Evolutionary conservation across 345 rosid genomes (phyloP), one percentile per base, ranked within the genome.

Genomic region (Limnanthes douglasii): DNA sequence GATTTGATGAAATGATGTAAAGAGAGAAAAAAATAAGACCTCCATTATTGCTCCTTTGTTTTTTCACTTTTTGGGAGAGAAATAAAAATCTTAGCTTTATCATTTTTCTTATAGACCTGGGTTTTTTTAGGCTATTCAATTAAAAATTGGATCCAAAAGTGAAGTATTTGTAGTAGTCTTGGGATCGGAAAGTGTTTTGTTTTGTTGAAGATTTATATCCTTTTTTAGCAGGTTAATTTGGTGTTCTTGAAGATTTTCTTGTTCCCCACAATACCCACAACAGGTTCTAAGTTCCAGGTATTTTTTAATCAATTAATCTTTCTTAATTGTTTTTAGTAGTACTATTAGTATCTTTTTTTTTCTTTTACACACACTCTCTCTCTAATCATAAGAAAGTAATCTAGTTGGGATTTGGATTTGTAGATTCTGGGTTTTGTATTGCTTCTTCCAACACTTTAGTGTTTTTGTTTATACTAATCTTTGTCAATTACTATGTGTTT

Each of bases 241-340:
- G n/a, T n/a, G n/a, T n/a, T n/a, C n/a, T 25, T 47, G 41, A 50
- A 60, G 60, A 45, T 72, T 40, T 50, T 49, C 53, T 70, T 26
- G 69, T 65, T 57, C 67, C 70, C 81, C 48, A 41, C 34, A 61
- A 38, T 65, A 41, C 72, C 59, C 70, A 72, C 78, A 62, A 34
- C 41, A 41, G 43, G 39, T 65, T 24, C 57, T 56, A 69, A 56
- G 47, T 69, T 62, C 43, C 59, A 60, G 74, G 83, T 68, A 61
- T 35, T 58, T 63, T 51, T 65, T 61, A 51, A 53, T n/a, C n/a
- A n/a, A n/a, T n/a, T n/a, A n/a, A n/a, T n/a, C n/a, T n/a, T n/a
- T n/a, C n/a, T n/a, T n/a, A n/a, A n/a, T n/a, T n/a, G n/a, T n/a
- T n/a, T n/a, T n/a, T n/a, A n/a, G n/a, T n/a, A n/a, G n/a, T n/a